phyloP scores from a whole-genome alignment of 768 basidiomycete species.

The Xerocomellus amylosporus region DNA sequence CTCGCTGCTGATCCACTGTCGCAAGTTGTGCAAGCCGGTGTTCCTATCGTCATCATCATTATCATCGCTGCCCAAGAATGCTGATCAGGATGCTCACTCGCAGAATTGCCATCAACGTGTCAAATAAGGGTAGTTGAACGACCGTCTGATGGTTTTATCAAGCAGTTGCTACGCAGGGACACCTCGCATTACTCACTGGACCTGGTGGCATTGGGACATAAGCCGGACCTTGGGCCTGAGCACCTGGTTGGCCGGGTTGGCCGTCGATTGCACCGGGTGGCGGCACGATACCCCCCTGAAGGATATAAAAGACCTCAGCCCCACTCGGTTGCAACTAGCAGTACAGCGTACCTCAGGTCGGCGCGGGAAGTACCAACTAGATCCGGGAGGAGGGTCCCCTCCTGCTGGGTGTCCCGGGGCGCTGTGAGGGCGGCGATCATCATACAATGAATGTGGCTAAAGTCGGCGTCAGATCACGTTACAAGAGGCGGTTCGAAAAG shows the following conservation, averaged over 20 bases:
- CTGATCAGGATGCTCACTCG: slow-evolving; percentile 42
- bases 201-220: slow-evolving; percentile 49
- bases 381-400: slow-evolving; percentile 13
- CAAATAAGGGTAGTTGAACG: slow-evolving; percentile 63
- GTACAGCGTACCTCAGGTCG: slow-evolving; percentile 18
- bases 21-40: slow-evolving; percentile 72
- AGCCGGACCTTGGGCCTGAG: slow-evolving; percentile 25
- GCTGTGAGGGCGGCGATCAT: slow-evolving; percentile 18
- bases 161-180: neutral
- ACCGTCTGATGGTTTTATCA: slow-evolving; percentile 42
- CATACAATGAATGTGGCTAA: slow-evolving; percentile 24
- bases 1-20: slow-evolving; percentile 75
- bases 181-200: slow-evolving; percentile 43
- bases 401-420: slow-evolving; percentile 24
- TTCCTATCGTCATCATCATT: slow-evolving; percentile 46
- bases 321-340: neutral
- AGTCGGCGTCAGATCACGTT: slow-evolving; percentile 3
- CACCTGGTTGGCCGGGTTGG: slow-evolving; percentile 24
- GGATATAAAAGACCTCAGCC: neutral
- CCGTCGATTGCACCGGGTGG: slow-evolving; percentile 27
- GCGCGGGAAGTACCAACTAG: slow-evolving; percentile 23
- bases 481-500: neutral
- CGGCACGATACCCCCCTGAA: slow-evolving; percentile 21
- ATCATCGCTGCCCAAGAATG: slow-evolving; percentile 1
- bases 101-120: slow-evolving; percentile 66